Evolutionary conservation across 495 filamentous ascomycete species (phyloP), one percentile per base, ranked within the genome.

Genomic region (Peziza echinospora): DNA sequence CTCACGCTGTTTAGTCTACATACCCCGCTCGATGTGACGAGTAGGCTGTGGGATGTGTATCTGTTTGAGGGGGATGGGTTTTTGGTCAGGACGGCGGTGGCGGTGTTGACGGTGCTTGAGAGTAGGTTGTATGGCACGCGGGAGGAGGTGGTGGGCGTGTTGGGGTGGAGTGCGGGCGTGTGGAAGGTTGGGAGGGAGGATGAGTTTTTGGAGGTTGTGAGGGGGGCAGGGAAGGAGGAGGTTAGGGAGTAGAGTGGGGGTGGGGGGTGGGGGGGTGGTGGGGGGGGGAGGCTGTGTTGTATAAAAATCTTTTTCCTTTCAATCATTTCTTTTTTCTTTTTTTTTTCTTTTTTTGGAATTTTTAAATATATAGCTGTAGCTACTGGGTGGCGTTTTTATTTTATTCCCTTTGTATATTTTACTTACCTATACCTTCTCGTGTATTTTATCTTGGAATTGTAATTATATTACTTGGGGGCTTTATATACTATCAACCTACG

Each of bases 11-110:
- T 75, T 50, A 73, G 72, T 2, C 51, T 59, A n/a, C 64, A 68
- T 41, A 59, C 72, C 13, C 65, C 67, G 22, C 62, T 93, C 2
- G 87, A 93, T 51, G 71, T 78, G 45, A 74, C 74, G 10, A 76
- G 76, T 24, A 71, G 89, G 9, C 66, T 96, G 3, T 94, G 84
- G 84, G 89, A 97, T 57, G 80, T 92, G 22, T 89, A 84, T 65
- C 78, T 87, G 2, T 93, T 96, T 48, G 89, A 97, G 59, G 86
- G 85, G 2, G 89, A 96, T 53, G 69, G 73, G 7, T 69, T 84
- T 11, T 66, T 93, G 9, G 74, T 94, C 21, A 71, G 87, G 2
- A 76, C 82, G 0, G 80, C 73, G 0, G 75, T 94, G 5, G 89
- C 78, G 3, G 58, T 83, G 25, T 42, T 65, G 26, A 54, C 43